Evolutionary conservation across 2,329 filamentous ascomycete genomes (phyloP).

Genomic region (Monosporascus sp.): DNA sequence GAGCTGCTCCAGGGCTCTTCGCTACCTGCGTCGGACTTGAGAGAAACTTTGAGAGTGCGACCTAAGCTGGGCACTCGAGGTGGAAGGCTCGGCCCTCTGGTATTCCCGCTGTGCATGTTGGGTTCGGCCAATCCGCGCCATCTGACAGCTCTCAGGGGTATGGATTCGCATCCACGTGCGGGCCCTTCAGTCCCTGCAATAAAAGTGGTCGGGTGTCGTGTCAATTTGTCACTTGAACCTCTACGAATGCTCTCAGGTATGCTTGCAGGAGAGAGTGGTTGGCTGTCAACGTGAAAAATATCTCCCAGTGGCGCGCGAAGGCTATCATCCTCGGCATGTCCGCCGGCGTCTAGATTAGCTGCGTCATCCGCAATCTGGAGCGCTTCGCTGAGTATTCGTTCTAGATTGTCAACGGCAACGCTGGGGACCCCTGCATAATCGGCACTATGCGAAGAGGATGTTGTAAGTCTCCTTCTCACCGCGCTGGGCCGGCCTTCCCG

Average conservation of each 20-base stretch:
- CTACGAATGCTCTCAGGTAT: conserved; percentile 12
- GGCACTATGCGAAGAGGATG: conserved; percentile 19
- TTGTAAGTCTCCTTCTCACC: conserved; percentile 15
- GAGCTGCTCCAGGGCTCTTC: conserved; percentile 4
- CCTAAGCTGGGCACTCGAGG: conserved; percentile 2
- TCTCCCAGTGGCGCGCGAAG: conserved; percentile 7
- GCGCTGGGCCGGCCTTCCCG: conserved; percentile 4
- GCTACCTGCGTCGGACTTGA: conserved; percentile 3
- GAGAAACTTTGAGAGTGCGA: conserved; percentile 7
- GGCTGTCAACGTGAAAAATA: conserved; percentile 6
- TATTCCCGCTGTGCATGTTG: conserved; percentile 14
- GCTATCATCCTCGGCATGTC: conserved; percentile 17
- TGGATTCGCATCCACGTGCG: conserved; percentile 6
- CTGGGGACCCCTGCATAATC: conserved; percentile 18
- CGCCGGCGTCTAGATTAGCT: conserved; percentile 25
- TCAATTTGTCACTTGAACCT: conserved; percentile 10
- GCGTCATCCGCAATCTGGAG: conserved; percentile 37
- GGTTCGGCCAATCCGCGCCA: conserved; percentile 6
- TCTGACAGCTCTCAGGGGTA: conserved; percentile 6
- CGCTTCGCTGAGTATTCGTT: conserved; percentile 42
- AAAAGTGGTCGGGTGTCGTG: conserved; percentile 7
- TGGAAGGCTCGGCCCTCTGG: conserved; percentile 7
- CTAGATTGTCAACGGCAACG: conserved; percentile 32
- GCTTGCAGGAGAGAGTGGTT: conserved; percentile 7
- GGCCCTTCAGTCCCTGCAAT: conserved; percentile 8